phyloP scores from a whole-genome alignment of 2,329 filamentous ascomycete genomes.

The Metarhizium guizhouense region DNA sequence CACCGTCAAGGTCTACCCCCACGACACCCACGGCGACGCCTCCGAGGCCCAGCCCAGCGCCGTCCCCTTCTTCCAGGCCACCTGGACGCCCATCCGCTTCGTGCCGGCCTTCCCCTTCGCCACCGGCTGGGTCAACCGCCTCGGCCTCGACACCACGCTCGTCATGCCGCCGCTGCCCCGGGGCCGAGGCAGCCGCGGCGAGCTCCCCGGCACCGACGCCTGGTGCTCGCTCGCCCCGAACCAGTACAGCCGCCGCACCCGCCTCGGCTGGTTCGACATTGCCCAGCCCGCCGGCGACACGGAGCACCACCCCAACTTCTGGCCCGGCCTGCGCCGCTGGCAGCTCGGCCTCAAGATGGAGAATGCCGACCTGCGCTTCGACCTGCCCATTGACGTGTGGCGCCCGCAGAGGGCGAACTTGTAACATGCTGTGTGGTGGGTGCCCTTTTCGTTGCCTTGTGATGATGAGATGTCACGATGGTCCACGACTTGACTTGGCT shows the following conservation, averaged over 20 bases:
- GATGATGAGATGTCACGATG: no score
- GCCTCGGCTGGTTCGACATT: conserved; percentile 39
- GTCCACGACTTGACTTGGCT: no score
- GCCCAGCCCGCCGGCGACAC: no score
- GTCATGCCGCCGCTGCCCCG: conserved; percentile 40
- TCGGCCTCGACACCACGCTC: conserved; percentile 33
- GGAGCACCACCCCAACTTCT: conserved; percentile 28
- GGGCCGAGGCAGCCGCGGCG: conserved; percentile 23
- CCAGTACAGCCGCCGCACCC: conserved; percentile 20
- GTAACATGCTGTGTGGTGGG: no score
- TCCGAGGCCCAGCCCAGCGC: conserved; percentile 23
- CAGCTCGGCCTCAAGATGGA: conserved; percentile 31
- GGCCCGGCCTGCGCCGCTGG: conserved; percentile 37
- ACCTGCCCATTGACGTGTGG: conserved; percentile 17
- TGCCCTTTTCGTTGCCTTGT: no score
- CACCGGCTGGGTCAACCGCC: conserved; percentile 24
- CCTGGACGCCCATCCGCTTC: conserved; percentile 31
- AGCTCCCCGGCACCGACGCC: conserved; percentile 35
- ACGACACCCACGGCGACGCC: conserved; percentile 24
- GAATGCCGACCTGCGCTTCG: conserved; percentile 23
- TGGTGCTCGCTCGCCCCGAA: conserved; percentile 33
- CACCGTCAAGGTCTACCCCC: conserved; percentile 35
- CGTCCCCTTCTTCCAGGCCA: conserved; percentile 36
- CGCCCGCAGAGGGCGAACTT: no score
- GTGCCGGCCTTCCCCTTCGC: conserved; percentile 35